Percentiles rank a stretch among this genome's conserved stretches.
These are phyloP conservation scores for Trypanosoma cruzi DNA, from an alignment of 208 protist genomes.

Conservation along the genomic window DNA sequence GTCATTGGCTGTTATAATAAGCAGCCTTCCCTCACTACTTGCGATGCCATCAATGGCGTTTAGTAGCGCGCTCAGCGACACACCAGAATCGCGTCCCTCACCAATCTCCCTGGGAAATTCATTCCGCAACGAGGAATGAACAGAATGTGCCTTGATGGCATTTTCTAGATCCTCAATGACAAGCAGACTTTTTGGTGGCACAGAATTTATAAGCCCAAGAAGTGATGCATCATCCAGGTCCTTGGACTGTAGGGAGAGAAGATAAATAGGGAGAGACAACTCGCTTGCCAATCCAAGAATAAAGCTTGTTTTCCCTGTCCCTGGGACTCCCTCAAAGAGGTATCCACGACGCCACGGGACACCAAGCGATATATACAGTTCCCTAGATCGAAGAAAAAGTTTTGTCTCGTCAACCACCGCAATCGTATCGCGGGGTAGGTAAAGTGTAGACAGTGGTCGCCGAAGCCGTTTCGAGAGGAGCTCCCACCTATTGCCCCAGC, in stretches of 20 bases:
- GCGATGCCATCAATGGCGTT: constrained; percentile 96
- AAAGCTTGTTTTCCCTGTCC: constrained; percentile 95
- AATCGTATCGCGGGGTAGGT: constrained; percentile 51
- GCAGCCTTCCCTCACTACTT: constrained; percentile 91
- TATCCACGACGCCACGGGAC: constrained; percentile 96
- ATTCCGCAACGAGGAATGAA: background rate
- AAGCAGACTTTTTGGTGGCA: constrained; percentile 84
- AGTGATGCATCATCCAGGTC: constrained; percentile 89
- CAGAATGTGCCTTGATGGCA: constrained; percentile 48
- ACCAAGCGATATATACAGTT: constrained; percentile 90
- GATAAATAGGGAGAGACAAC: constrained; percentile 87
- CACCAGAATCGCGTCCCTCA: constrained; percentile 30
- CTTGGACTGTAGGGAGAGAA: constrained; percentile 87
- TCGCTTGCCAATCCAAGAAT: constrained; percentile 92
- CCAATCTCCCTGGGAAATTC: constrained; percentile 19
- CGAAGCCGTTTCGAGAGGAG: constrained; percentile 62
- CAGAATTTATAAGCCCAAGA: constrained; percentile 71
- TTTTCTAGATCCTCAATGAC: constrained; percentile 97
- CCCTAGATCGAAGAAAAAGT: constrained; percentile 75
- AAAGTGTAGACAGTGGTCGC: constrained; percentile 76
- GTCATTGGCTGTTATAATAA: constrained; percentile 96
- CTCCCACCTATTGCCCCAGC: constrained; percentile 64
- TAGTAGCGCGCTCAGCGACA: constrained; percentile 94
- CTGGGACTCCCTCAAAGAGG: constrained; percentile 94
- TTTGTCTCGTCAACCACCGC: constrained; percentile 75